Evolutionary conservation across 2,329 filamentous ascomycete genomes (phyloP).

Genomic region (Coniochaeta sp.): DNA sequence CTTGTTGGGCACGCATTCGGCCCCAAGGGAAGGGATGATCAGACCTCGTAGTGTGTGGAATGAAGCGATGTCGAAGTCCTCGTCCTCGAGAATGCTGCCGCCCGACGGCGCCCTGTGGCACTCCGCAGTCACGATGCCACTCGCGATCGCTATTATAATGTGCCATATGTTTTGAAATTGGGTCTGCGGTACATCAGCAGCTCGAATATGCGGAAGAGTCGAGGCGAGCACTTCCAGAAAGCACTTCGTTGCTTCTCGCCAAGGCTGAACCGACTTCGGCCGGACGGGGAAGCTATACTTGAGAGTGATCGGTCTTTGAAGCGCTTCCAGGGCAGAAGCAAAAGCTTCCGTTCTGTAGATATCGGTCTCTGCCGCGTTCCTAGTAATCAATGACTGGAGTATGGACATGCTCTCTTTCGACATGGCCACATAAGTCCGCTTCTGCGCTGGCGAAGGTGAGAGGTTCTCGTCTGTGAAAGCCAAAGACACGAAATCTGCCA

Average conservation of each 20-base stretch:
- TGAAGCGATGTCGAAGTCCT: slow-evolving; percentile 72
- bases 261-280: slow-evolving; percentile 65
- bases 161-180: slow-evolving; percentile 60
- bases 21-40: slow-evolving; percentile 67
- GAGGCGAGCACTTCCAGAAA: slow-evolving; percentile 61
- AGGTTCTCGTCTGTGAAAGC: slow-evolving; percentile 46
- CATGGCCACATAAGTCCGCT: slow-evolving; percentile 81
- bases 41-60: slow-evolving; percentile 64
- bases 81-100: slow-evolving; percentile 55
- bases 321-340: slow-evolving; percentile 54
- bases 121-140: slow-evolving; percentile 63
- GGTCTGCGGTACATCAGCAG: slow-evolving; percentile 34
- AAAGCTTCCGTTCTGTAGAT: slow-evolving; percentile 66
- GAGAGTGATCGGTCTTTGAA: slow-evolving; percentile 62
- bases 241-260: slow-evolving; percentile 72
- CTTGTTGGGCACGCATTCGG: slow-evolving; percentile 54
- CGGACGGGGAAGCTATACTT: slow-evolving; percentile 75
- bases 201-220: slow-evolving; percentile 53
- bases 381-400: slow-evolving; percentile 52
- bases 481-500: slow-evolving; percentile 64
- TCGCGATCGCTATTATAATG: slow-evolving; percentile 55
- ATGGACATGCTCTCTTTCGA: slow-evolving; percentile 75
- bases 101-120: slow-evolving; percentile 38
- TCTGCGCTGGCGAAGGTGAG: slow-evolving; percentile 29
- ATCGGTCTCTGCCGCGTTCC: slow-evolving; percentile 54